phyloP scores from a whole-genome alignment of 129 eudicot genomes.

The Pseudognaphalium luteoalbum region DNA sequence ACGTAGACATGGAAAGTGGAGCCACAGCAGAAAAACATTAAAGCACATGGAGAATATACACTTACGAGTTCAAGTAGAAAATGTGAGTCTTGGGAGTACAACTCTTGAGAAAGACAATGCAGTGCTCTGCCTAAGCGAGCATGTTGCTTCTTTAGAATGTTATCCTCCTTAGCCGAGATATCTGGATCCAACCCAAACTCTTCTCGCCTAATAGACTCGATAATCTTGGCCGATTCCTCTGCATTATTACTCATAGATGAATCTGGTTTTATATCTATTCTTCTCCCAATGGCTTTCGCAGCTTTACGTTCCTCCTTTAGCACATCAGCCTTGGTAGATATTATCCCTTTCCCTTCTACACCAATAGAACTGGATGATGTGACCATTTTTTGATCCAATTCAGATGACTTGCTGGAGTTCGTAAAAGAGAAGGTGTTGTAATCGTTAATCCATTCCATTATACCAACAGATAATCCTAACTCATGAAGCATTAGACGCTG shows the following conservation, averaged over 20 bases:
- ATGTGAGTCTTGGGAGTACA: constrained; percentile 93
- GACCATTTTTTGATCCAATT: constrained; percentile 25
- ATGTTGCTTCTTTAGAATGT: constrained; percentile 81
- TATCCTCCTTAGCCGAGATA: constrained; percentile 52
- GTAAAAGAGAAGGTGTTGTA: constrained; percentile 42
- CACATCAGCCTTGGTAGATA: constrained; percentile 29
- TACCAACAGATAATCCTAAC: constrained; percentile 77
- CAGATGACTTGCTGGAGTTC: constrained; percentile 28
- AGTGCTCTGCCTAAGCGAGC: constrained; percentile 95
- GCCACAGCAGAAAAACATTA: background rate
- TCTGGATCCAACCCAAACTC: constrained; percentile 86
- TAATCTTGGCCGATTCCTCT: constrained; percentile 43
- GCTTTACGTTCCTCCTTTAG: constrained; percentile 24
- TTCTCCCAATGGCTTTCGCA: constrained; percentile 17
- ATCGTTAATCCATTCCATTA: constrained; percentile 84
- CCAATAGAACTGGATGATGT: constrained; percentile 21
- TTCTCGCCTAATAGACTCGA: constrained; percentile 82
- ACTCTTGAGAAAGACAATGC: constrained; percentile 86
- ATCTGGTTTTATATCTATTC: constrained; percentile 11
- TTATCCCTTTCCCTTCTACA: constrained; percentile 26
- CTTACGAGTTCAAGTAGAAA: constrained; percentile 90
- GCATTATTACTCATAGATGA: constrained; percentile 27
- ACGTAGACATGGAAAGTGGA: constrained; percentile 9
- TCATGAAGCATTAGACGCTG: constrained; percentile 82
- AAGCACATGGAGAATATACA: constrained; percentile 6